Conservation (phyloP, 2,329 filamentous ascomycete species). For the Sporothrix mexicana region DNA sequence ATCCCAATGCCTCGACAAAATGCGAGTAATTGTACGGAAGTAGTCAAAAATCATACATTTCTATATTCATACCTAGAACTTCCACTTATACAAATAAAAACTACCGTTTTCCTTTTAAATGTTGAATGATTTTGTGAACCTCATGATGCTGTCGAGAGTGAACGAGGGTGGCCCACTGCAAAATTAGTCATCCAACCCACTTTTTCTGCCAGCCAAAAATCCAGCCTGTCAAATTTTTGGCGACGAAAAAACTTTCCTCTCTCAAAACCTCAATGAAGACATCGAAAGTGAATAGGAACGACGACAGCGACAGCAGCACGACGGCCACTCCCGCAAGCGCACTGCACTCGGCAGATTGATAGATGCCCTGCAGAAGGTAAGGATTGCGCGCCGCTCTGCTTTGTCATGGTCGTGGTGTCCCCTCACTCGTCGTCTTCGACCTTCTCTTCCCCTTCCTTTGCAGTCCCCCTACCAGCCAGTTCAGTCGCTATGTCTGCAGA, state of each 20-base stretch:
- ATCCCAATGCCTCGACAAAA: too few relatives aligned
- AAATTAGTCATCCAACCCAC: not conserved
- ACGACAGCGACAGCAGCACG: not conserved
- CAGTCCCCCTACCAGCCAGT: constrained; percentile 4
- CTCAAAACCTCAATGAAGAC: not conserved
- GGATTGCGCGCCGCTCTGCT: too few relatives aligned
- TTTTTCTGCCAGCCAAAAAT: not conserved
- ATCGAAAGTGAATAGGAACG: not conserved
- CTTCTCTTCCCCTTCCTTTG: not conserved
- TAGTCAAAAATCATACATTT: too few relatives aligned
- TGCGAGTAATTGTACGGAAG: too few relatives aligned
- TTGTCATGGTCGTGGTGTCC: not conserved
- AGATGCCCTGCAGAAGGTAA: not conserved
- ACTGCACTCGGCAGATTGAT: not conserved
- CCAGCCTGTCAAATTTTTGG: not conserved
- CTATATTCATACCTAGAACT: too few relatives aligned
- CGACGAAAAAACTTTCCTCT: constrained; percentile 13
- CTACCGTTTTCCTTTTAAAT: too few relatives aligned
- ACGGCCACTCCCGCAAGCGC: not conserved
- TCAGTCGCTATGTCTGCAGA: not conserved
- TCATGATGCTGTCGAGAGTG: not conserved
- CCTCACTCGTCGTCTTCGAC: not conserved
- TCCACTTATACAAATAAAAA: too few relatives aligned
- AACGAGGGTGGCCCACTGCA: not conserved
- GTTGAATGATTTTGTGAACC: too few relatives aligned